Conservation (phyloP, 2,329 filamentous ascomycete genomes). For the Curvularia lunata region DNA sequence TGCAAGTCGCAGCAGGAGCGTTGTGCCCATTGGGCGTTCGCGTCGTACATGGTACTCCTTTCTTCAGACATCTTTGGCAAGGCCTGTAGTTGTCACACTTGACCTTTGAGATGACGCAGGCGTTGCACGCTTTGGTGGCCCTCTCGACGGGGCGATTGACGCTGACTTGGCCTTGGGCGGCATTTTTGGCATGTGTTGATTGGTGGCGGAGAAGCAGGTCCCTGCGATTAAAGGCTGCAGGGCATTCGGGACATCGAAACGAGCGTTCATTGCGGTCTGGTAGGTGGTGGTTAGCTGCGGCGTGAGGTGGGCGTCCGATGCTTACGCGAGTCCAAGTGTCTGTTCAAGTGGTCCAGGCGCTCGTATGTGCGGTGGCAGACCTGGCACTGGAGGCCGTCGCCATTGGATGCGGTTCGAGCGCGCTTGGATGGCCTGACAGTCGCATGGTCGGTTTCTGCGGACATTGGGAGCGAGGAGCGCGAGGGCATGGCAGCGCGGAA, state of each 20-base stretch:
- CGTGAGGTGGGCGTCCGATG: neutral
- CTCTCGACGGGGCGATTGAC: slow-evolving; percentile 27
- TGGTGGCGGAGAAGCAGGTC: slow-evolving; percentile 41
- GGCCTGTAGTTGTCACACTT: slow-evolving; percentile 41
- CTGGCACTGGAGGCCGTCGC: slow-evolving; percentile 29
- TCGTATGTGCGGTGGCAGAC: slow-evolving; percentile 39
- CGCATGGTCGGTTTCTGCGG: slow-evolving; percentile 5
- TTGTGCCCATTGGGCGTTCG: neutral
- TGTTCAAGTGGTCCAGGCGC: slow-evolving; percentile 38
- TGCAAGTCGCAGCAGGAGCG: neutral
- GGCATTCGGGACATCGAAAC: slow-evolving; percentile 39
- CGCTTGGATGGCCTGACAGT: neutral
- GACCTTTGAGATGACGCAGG: slow-evolving; percentile 40
- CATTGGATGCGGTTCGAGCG: slow-evolving; percentile 4
- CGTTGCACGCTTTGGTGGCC: slow-evolving; percentile 40
- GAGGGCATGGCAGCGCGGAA: slow-evolving; percentile 2
- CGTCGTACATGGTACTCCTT: slow-evolving; percentile 18
- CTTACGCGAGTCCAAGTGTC: slow-evolving; percentile 41
- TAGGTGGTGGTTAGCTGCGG: neutral
- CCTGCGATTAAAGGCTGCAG: slow-evolving; percentile 37
- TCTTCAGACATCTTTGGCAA: slow-evolving; percentile 32
- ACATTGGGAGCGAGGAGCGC: slow-evolving; percentile 4
- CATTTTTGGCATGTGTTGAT: slow-evolving; percentile 35
- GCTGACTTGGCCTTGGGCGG: slow-evolving; percentile 24
- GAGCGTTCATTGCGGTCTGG: slow-evolving; percentile 38